Evolutionary conservation across 2,329 filamentous ascomycete genomes (phyloP), one percentile per base, ranked within the genome.

Genomic region (Nemania bipapillata): DNA sequence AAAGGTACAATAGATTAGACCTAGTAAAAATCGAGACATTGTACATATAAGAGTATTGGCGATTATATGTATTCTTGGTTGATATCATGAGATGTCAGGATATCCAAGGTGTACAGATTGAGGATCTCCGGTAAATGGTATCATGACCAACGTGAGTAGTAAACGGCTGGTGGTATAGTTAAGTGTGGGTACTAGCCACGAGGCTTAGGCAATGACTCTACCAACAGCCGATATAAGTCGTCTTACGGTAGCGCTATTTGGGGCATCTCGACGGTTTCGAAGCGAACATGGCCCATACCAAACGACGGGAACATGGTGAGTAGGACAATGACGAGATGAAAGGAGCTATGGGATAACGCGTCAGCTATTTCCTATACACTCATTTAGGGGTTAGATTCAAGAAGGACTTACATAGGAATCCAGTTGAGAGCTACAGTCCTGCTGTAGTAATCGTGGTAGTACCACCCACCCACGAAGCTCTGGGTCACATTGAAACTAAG

Each of bases 251-350:
- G 40, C 15, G 56, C 20, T 12, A 58, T 52, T 15, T 42, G 50
- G 12, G 56, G 40, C 3, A 17, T 49, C 20, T 56, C 57, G 52
- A 53, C 42, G 15, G 24, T 15, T 56, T 66, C 63, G 49, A 69
- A 40, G 40, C 54, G 45, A 24, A 69, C 28, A 6, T 63, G 67
- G 3, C 32, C 67, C 15, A 17, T 56, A n/a, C 11, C 15, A 17
- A 66, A 32, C n/a, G 35, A 11, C 35, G 67, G 53, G 35, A 26
- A 24, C n/a, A 45, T 15, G 2, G 58, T 63, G 45, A 69, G 54
- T 7, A 66, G 6, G 35, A 49, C n/a, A 17, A 66, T 22, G 20
- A 56, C 5, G 26, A 66, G 24, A 20, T 66, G 58, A 24, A 69
- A 66, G 26, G 40, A 5, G 30, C 66, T 69, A 35, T 20, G 8